Evolutionary conservation across 31 red algal genomes (phyloP), one percentile per base, ranked within the genome.

Genomic region (Odonthalia washingtoniensis): DNA sequence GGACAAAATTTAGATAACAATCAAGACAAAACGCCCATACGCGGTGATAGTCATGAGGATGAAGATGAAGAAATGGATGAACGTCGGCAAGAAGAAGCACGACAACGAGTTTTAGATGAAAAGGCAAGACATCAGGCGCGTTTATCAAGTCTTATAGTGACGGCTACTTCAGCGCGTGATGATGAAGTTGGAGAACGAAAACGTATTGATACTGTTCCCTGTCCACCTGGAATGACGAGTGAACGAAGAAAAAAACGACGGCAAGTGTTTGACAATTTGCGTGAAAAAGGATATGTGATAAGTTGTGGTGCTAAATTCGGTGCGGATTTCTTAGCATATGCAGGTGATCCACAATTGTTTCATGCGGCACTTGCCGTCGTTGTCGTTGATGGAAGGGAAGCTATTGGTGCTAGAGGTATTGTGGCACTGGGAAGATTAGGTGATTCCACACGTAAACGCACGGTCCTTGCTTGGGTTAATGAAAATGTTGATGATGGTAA

Each of bases 241-340:
- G 74, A 78, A 3, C 43, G 72, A 43, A 26, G 81, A 46, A 28
- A 38, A 2, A 43, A 65, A 46, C 91, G 92, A 21, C 63, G 81
- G 3, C 34, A 64, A 0, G 95, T 95, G 37, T 92, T 95, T 77
- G 62, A 64, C 3, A 89, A 92, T 70, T 78, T 98, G 24, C 87
- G 89, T 42, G 70, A 79, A 17, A 65, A 86, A 24, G 95, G 95
- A 6, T 98, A 93, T 67, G 89, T 78, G 64, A 33, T 98, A 67
- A 82, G 77, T 24, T 88, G 76, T 40, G 95, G 95, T 31, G 84
- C 86, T 52, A 98, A 98, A 72, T 98, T 98, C 88, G 95, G 95
- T 18, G 95, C 95, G 32, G 92, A 98, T 53, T 92, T 98, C 77
- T 61, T 98, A 32, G 95, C 92, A 42, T 98, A 98, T 72, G 92